Percentiles rank a stretch among this genome's conserved stretches.
Evolutionary conservation across 1,139 yeast species (phyloP).

Genomic region (Pichia sp.): DNA sequence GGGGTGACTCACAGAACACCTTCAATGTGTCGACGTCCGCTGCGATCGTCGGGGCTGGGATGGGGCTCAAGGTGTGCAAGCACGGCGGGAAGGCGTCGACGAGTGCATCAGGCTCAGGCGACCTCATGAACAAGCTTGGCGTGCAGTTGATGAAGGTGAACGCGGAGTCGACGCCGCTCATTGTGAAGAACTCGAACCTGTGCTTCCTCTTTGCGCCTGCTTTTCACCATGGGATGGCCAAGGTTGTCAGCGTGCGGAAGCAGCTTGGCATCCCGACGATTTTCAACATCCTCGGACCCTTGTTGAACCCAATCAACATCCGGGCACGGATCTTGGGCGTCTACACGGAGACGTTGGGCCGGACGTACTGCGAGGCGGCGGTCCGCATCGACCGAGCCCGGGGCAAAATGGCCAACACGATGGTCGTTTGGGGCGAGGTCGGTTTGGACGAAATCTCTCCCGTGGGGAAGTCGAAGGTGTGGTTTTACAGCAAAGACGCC

Average conservation of each 20-base stretch:
- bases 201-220: constrained; percentile 89
- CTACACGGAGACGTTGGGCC: constrained; percentile 72
- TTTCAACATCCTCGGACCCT: constrained; percentile 89
- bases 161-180: constrained; percentile 56
- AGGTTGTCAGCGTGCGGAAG: constrained; percentile 72
- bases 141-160: constrained; percentile 70
- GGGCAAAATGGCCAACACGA: constrained; percentile 46
- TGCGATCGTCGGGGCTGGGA: constrained; percentile 91
- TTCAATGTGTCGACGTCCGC: constrained; percentile 94
- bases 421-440: constrained; percentile 88
- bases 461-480: constrained; percentile 70
- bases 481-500: constrained; percentile 59
- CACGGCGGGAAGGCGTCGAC: constrained; percentile 98
- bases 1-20: constrained; percentile 97
- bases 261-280: constrained; percentile 85
- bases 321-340: constrained; percentile 86
- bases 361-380: constrained; percentile 79
- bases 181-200: constrained; percentile 55
- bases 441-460: constrained; percentile 94
- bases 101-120: constrained; percentile 90
- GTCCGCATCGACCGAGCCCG: constrained; percentile 48
- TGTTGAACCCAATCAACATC: constrained; percentile 85
- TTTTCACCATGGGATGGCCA: constrained; percentile 90
- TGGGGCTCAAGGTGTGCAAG: constrained; percentile 67
- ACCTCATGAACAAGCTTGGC: constrained; percentile 70